A percentile compares a stretch with the other conserved stretches of the same genome.
Evolutionary conservation across 2,329 filamentous ascomycete genomes (phyloP).

Genomic region (Fusarium ramigenum): DNA sequence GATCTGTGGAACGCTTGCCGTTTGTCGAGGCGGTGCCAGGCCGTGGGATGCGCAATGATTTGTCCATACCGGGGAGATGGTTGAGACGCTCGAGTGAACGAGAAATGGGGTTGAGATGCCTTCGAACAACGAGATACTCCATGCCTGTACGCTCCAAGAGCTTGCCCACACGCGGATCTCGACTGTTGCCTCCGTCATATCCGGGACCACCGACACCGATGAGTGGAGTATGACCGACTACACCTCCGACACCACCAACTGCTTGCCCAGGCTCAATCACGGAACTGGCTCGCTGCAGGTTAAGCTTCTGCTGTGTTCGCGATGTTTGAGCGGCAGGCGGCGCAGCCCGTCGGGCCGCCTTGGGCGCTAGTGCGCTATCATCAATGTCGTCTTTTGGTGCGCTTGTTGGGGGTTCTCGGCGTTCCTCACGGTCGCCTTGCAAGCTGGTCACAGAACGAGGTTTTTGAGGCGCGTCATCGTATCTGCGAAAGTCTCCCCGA

Average conservation of each 20-base stretch:
- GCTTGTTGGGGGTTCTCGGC: slow-evolving; percentile 28
- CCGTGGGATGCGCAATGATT: slow-evolving; percentile 59
- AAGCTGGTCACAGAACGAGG: slow-evolving; percentile 55
- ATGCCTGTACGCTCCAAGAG: slow-evolving; percentile 75
- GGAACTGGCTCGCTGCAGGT: slow-evolving; percentile 77
- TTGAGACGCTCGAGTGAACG: slow-evolving; percentile 63
- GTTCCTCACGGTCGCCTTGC: slow-evolving; percentile 38
- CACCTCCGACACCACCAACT: slow-evolving; percentile 48
- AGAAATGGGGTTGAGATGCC: slow-evolving; percentile 76
- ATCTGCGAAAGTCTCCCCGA: slow-evolving; percentile 44
- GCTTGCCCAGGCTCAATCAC: slow-evolving; percentile 71
- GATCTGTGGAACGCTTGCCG: slow-evolving; percentile 48
- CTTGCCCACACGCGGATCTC: slow-evolving; percentile 71
- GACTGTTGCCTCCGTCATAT: slow-evolving; percentile 60
- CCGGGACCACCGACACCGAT: slow-evolving; percentile 63
- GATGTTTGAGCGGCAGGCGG: slow-evolving; percentile 64
- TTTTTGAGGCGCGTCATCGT: slow-evolving; percentile 49
- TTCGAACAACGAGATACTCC: slow-evolving; percentile 78
- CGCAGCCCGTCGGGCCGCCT: slow-evolving; percentile 52
- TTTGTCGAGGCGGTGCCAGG: slow-evolving; percentile 51
- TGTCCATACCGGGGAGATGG: slow-evolving; percentile 61
- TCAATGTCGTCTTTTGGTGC: slow-evolving; percentile 47
- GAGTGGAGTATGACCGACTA: slow-evolving; percentile 56
- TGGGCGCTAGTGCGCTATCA: slow-evolving; percentile 59
- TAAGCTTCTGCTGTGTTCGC: slow-evolving; percentile 78